Conservation (phyloP, 768 basidiomycete species). For the Lentinula edodes region DNA sequence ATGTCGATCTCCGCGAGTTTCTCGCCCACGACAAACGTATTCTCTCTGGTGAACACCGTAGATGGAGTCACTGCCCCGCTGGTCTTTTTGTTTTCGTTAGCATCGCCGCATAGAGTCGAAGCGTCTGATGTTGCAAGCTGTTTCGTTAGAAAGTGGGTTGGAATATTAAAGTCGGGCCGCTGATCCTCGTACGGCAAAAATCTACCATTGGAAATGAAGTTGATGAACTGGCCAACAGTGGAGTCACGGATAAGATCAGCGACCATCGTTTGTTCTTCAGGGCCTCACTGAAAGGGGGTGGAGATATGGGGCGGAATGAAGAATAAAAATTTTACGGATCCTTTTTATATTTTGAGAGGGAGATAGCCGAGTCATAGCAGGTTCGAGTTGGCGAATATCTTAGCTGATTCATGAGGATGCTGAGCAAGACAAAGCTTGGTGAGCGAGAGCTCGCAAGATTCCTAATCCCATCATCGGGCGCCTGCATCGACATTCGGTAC, state of each 20-base stretch:
- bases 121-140: neutral
- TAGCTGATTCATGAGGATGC: neutral
- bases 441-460: neutral
- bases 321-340: neutral
- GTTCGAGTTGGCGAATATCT: neutral
- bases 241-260: slow-evolving; percentile 12
- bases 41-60: neutral
- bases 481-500: neutral
- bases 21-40: neutral
- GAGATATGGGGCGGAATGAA: neutral
- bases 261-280: slow-evolving; percentile 7
- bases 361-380: neutral
- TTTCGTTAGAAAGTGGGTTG: neutral
- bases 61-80: neutral
- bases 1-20: neutral
- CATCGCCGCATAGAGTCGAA: slow-evolving; percentile 7
- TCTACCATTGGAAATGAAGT: slow-evolving; percentile 9
- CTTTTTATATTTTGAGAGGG: neutral
- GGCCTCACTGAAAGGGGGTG: neutral
- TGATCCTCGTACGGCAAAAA: slow-evolving; percentile 10
- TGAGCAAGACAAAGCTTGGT: neutral
- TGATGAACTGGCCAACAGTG: slow-evolving; percentile 11
- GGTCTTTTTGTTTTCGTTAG: neutral
- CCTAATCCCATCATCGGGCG: neutral
- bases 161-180: slow-evolving; percentile 3